Base-by-base conservation (phyloP, 78 protist species). In the Polysphondylium violaceum region DNA sequence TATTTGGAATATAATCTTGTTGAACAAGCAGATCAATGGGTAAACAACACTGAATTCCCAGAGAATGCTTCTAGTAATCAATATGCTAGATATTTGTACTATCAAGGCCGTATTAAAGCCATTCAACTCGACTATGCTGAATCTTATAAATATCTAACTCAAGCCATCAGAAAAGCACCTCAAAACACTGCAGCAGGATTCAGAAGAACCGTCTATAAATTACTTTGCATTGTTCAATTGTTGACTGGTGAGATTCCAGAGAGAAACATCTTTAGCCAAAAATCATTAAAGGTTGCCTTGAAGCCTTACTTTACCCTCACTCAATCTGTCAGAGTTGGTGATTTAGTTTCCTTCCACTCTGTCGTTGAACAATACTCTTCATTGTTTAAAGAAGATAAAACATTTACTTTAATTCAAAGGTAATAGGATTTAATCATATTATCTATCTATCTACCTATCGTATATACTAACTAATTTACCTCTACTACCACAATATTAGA, bases 231-330 rank as follows among this genome's bases (percentile, higher is more conserved):
- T 68, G 98, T 98, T 71, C 97, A 97, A 83, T 75, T 97, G 51
- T 87, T 98, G 47, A 64, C 97, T 35, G 99, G 99, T 29, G 98
- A 97, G 75, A 95, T 98, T 44, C 99, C 99, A n/a, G 98, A 94
- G 33, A 74, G 97, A 44, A 36, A 79, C 12, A 50, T 89, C 23
- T 97, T 98, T 71, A 72, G 92, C 16, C 93, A 86, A 68, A 75
- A 77, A n/a, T 69, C 33, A 19, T n/a, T 97, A 59, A 17, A 64
- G 16, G 17, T 9, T n/a, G 76, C 97, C 25, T 75, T 98, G 33
- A 55, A 21, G 43, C 98, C 99, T 11, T 98, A 98, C 94, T 65
- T 92, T 8, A 55, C 89, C 29, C 55, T 98, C 12, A 88, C 97
- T n/a, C 88, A 93, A 79, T 93, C 97, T 14, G 99, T 97, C 29